Base-by-base conservation (phyloP, 2,329 filamentous ascomycete species). In the Cryphonectria nitschkei region DNA sequence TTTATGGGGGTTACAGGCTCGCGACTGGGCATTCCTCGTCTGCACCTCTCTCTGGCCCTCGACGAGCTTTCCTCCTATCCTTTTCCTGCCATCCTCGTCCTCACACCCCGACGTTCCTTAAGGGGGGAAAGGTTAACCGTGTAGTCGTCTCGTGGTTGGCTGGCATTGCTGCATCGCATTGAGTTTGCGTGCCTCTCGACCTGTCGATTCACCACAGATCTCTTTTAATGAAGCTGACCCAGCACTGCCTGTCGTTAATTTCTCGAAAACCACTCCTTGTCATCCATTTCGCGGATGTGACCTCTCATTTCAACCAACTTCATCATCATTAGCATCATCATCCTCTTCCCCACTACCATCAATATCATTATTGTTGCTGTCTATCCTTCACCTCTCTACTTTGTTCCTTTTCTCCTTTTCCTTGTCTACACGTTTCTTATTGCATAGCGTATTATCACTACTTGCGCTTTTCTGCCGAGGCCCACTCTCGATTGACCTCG, bases 271-370 rank as follows among this genome's bases (percentile, higher is more conserved):
- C 60, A 68, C 50, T 65, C 65, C 65, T 56, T 71, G 62, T 56
- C 66, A 63, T 68, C 71, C 64, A 70, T 60, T 41, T 74, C 43
- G 52, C 67, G 46, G 68, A 77, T 65, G 75, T 72, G 19, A 72
- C 71, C 34, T 39, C 66, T 72, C 71, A 65, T 72, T 71, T 65
- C 39, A 50, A 65, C 54, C 68, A 46, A 50, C 63, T 14, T 63
- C 72, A 72, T 73, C 69, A 32, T 6, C 72, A 65, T 72, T 74
- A 71, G 72, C 74, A 73, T 1, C 72, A 64, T 72, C 75, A 71
- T 73, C 74, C 73, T 43, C 72, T 69, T 71, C 43, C n/a, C 60
- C 68, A 11, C 7, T 73, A 63, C 72, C 76, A 70, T 74, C 75
- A 74, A 34, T 73, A 72, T 68, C 39, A 11, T 39, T 64, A n/a